Base-by-base conservation (phyloP, 805 yeast species). In the Cyberlindnera xishuangbannaensis region DNA sequence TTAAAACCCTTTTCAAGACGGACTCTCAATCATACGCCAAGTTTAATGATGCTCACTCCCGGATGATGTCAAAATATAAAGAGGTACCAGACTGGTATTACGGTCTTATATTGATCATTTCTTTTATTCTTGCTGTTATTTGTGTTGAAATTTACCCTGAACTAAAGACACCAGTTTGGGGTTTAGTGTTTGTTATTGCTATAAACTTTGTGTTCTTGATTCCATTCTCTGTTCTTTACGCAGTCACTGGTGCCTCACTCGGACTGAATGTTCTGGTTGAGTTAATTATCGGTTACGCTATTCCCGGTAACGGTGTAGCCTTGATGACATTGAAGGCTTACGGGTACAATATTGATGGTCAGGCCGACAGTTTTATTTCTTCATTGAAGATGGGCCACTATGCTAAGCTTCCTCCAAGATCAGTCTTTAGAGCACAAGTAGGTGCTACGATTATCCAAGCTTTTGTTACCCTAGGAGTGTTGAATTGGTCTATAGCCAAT, bases 281-380 rank as follows among this genome's bases (percentile, higher is more conserved):
- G 51, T 62, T 76, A 47, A 69, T 76, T 39, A 57, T 71, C 34
- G 78, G 79, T 18, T 71, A 73, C 45, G 73, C 77, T 4, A 49
- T 70, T 13, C 76, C 76, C 28, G 44, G 44, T 31, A 70, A 73
- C 37, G 78, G 74, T 18, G 49, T 62, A 28, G 79, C 78, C 9
- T 54, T 73, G 37, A 71, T 68, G 62, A 59, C 70, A 12, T 51
- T 73, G 39, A 73, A 73, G 40, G 67, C 72, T 2, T 64, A 64
- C 33, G 78, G 78, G 27, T 70, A 73, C 31, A 77, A 76, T 49
- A 73, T 76, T 41, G 79, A 74, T 48, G 69, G 70, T 21, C 83
- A 77, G 54, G 82, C 84, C 7, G 74, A 76, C 41, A 69, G 64
- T 47, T 78, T 70, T 54, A 70, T 76, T 33, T 66, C 71, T 50